Conservation (phyloP, 495 filamentous ascomycete species). For the Ramalina peruviana region DNA sequence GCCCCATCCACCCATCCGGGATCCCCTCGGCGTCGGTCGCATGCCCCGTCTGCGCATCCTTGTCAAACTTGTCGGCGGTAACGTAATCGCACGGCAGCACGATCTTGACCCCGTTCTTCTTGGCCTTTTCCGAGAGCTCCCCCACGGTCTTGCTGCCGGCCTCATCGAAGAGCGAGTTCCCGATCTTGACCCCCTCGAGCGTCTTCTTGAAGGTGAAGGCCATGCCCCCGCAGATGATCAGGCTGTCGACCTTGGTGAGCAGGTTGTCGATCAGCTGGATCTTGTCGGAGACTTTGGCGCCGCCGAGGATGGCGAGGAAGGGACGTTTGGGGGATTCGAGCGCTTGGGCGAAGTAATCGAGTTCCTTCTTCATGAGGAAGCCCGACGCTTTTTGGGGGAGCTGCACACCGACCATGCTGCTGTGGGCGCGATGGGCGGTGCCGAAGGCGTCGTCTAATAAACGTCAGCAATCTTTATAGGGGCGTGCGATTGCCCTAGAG, state of each 20-base stretch:
- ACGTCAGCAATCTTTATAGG: conserved; percentile 11
- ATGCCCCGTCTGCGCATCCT: conserved; percentile 64
- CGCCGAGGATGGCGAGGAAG: conserved; percentile 97
- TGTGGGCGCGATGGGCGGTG: conserved; percentile 94
- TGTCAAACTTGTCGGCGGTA: conserved; percentile 86
- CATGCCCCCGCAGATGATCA: conserved; percentile 97
- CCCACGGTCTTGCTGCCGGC: conserved; percentile 84
- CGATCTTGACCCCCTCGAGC: conserved; percentile 76
- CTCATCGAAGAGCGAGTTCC: conserved; percentile 88
- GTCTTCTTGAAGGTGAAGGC: conserved; percentile 99
- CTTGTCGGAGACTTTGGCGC: conserved; percentile 98
- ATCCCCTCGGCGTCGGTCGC: conserved; percentile 85
- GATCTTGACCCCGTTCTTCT: conserved; percentile 87
- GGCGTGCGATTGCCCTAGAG: background rate
- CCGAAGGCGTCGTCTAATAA: conserved; percentile 87
- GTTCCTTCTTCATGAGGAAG: conserved; percentile 99
- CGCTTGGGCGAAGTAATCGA: conserved; percentile 97
- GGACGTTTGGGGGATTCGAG: conserved; percentile 86
- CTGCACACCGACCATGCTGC: conserved; percentile 95
- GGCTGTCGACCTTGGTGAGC: conserved; percentile 87
- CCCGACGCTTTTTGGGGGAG: conserved; percentile 92
- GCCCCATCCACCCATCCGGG: conserved; percentile 92
- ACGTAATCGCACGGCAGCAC: conserved; percentile 91
- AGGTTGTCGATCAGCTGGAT: conserved; percentile 99
- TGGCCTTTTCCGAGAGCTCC: conserved; percentile 84